Evolutionary conservation across 2,329 filamentous ascomycete species (phyloP).

Genomic region (Phialocephala sp.): DNA sequence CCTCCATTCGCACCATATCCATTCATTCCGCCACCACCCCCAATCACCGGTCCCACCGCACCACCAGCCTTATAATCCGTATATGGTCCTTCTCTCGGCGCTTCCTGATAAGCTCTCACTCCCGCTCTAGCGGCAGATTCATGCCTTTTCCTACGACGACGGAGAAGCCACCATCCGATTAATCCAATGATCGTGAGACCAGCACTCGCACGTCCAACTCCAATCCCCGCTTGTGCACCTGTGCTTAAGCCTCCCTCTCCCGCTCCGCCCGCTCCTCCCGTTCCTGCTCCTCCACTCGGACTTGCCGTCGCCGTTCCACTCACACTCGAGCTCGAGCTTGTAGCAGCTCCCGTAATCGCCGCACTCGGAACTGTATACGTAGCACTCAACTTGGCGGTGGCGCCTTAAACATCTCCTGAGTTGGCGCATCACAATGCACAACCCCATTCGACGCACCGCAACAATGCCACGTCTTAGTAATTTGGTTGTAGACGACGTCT

Average conservation of each 20-base stretch:
- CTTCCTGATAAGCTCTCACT: not conserved
- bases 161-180: not conserved
- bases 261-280: not conserved
- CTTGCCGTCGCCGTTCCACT: not conserved
- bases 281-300: not conserved
- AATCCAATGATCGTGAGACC: not conserved
- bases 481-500: slow-evolving; percentile 12
- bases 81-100: not conserved
- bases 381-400: not conserved
- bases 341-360: not conserved
- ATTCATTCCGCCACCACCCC: no score
- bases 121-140: not conserved
- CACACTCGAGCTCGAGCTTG: not conserved
- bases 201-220: not conserved
- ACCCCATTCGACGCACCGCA: not conserved
- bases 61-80: not conserved
- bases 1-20: not conserved
- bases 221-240: not conserved
- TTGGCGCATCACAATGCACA: not conserved
- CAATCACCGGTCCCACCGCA: no score
- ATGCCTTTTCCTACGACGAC: not conserved
- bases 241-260: not conserved
- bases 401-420: not conserved
- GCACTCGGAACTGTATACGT: not conserved
- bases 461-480: slow-evolving; percentile 8